phyloP scores from a whole-genome alignment of 208 protist genomes.

The Crithidia brevicula region DNA sequence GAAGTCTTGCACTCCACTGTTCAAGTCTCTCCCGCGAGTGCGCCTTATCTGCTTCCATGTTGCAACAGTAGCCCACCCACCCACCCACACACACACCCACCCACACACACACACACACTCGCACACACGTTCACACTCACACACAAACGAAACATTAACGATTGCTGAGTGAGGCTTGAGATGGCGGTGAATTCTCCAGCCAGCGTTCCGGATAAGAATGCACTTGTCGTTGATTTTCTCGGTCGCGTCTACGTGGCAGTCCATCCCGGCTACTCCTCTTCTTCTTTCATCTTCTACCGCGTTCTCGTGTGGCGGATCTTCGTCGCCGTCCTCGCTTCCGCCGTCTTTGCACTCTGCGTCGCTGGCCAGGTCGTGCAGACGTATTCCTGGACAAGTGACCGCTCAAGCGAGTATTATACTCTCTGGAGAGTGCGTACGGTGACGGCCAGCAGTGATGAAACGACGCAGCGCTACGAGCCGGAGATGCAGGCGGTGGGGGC shows the following conservation, averaged over 20 bases:
- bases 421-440: background rate
- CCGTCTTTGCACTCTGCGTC: background rate
- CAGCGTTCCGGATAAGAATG: background rate
- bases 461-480: background rate
- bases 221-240: background rate
- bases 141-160: background rate
- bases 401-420: background rate
- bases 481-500: background rate
- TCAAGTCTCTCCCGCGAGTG: no score
- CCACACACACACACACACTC: slow-evolving; percentile 3
- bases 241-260: background rate
- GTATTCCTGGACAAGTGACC: background rate
- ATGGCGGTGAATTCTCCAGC: background rate
- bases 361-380: background rate
- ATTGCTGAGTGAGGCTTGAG: background rate
- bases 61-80: no score
- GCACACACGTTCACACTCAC: background rate
- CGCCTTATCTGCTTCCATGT: no score
- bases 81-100: background rate
- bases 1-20: no score
- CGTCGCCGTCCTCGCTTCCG: background rate
- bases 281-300: background rate
- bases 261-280: background rate
- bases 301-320: background rate
- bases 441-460: background rate